Base-by-base conservation (phyloP, 306 rosid genomes). In the apple (Malus domestica) region DNA sequence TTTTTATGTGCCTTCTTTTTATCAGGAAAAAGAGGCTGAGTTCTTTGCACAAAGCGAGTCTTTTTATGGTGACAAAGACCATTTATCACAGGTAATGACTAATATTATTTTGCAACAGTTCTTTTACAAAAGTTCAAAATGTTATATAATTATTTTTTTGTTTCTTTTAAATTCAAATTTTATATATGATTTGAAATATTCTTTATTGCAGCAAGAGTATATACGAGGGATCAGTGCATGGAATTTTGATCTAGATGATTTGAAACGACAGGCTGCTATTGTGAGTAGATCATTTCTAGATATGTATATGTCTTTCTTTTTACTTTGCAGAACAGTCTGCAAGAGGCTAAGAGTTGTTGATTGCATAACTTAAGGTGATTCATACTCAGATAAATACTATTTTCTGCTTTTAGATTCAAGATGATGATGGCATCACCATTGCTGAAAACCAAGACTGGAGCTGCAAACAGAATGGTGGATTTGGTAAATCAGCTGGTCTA, bases 181-280 rank as follows among this genome's bases (percentile, higher is more conserved):
- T 72, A 57, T 4, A 58, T 58, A 40, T 14, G 19, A 38, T 55
- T n/a, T 13, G 23, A 4, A 62, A 45, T 45, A 38, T 22, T 75
- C 14, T 63, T 18, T 51, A 29, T 42, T 77, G 40, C 91, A 91
- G 97, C 88, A 89, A 88, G 92, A 85, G 83, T 91, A 91, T 83
- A 91, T 89, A 46, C 87, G 87, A 76, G 97, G 95, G 63, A 91
- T 91, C 76, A 91, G 97, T 69, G 97, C 94, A 67, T 91, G 95
- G 95, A 86, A 91, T 77, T 91, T 91, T 78, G 83, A 91, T 83
- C 80, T 91, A 63, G 92, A 91, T 46, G 97, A 91, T 80, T 83
- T 91, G 72, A 91, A 88, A 86, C 85, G 81, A 52, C 93, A 89
- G 84, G 97, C 97, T 59, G 90, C 93, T 76, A 91, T 86, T 73